phyloP scores from a whole-genome alignment of 2,329 filamentous ascomycete genomes.

The Epichloe bromicola region DNA sequence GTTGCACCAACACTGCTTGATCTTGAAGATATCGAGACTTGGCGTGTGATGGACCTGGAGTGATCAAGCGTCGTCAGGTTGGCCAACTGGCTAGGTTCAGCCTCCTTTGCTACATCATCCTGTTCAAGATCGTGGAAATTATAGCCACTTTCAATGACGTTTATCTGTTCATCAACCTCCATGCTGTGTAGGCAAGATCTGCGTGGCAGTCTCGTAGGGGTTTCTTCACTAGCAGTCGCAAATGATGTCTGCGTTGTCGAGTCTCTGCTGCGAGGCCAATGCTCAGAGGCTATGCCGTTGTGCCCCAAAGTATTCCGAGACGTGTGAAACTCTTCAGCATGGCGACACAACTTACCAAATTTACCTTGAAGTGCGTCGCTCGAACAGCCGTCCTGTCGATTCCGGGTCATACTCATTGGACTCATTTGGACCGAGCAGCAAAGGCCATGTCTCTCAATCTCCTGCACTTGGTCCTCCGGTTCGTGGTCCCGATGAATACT shows the following conservation, averaged over 20 bases:
- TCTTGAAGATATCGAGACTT: neutral
- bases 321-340: conserved; percentile 21
- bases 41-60: neutral
- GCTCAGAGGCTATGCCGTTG: conserved; percentile 11
- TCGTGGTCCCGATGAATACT: conserved; percentile 15
- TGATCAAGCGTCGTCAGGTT: neutral
- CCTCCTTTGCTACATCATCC: neutral
- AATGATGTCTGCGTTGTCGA: conserved; percentile 4
- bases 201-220: neutral
- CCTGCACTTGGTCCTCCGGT: neutral
- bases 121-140: neutral
- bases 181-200: neutral
- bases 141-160: neutral
- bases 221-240: neutral
- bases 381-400: conserved; percentile 4
- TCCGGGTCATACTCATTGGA: neutral
- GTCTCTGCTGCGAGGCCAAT: neutral
- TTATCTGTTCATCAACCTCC: neutral
- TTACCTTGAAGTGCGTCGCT: conserved; percentile 9
- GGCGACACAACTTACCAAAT: conserved; percentile 19
- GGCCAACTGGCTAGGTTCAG: neutral
- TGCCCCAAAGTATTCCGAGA: conserved; percentile 23
- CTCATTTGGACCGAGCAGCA: conserved; percentile 13
- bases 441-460: conserved; percentile 17
- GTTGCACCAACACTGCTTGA: neutral